Evolutionary conservation across 768 basidiomycete genomes (phyloP).

Genomic region (Boletus huronensis): DNA sequence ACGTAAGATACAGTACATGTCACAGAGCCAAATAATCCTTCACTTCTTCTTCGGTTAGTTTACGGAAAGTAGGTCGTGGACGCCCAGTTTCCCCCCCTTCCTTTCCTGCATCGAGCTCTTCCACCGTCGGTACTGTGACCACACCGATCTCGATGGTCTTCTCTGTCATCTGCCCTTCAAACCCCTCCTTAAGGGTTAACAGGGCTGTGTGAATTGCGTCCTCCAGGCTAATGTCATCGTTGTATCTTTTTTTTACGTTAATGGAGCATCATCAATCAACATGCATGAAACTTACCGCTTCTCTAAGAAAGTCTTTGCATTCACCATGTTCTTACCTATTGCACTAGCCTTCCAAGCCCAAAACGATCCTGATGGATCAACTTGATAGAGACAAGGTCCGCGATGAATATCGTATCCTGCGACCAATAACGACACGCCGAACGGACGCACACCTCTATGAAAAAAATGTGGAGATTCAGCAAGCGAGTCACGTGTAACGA

Average conservation of each 20-base stretch:
- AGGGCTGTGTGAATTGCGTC: constrained; percentile 99
- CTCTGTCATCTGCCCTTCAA: constrained; percentile 99
- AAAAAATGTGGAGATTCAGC: constrained; percentile 32
- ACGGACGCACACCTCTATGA: constrained; percentile 95
- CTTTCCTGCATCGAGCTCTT: constrained; percentile 58
- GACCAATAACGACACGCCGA: constrained; percentile 93
- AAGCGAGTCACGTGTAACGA: constrained; percentile 21
- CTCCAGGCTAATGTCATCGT: constrained; percentile 97
- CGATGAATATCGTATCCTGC: constrained; percentile 94
- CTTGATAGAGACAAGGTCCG: constrained; percentile 97
- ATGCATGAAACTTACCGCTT: constrained; percentile 69
- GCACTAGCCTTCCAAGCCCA: constrained; percentile 99
- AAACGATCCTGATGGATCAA: constrained; percentile 97
- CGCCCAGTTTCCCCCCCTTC: constrained; percentile 65
- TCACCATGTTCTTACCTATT: constrained; percentile 99
- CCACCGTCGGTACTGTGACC: constrained; percentile 78
- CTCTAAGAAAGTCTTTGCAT: constrained; percentile 98
- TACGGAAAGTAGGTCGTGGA: constrained; percentile 87
- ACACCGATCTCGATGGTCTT: constrained; percentile 99
- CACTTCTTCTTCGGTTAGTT: constrained; percentile 94
- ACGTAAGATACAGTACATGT: constrained; percentile 32
- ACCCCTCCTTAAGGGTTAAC: constrained; percentile 96
- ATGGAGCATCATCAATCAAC: constrained; percentile 18
- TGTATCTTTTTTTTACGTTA: constrained; percentile 75
- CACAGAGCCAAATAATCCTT: constrained; percentile 91